phyloP scores from a whole-genome alignment of 1,139 yeast genomes.

The Kurtzmaniella quercitrusa region DNA sequence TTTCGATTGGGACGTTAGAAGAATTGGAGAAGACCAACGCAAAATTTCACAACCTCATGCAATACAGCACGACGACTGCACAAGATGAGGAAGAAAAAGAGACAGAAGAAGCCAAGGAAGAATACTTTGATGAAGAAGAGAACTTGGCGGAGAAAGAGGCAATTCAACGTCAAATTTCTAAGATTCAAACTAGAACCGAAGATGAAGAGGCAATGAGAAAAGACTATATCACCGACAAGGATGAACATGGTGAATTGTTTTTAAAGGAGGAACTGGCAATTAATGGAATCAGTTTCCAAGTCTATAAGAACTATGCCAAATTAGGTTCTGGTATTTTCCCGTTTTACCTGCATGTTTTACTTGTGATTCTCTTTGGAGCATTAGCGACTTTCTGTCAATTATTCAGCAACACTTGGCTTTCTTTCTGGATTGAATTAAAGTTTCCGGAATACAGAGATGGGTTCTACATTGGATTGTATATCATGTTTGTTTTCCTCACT shows the following conservation, averaged over 20 bases:
- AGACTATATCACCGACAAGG: constrained; percentile 9
- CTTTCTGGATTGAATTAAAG: constrained; percentile 71
- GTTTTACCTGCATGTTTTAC: constrained; percentile 17
- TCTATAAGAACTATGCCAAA: constrained; percentile 39
- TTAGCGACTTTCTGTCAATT: constrained; percentile 56
- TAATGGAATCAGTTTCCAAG: constrained; percentile 26
- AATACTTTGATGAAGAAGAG: constrained; percentile 8
- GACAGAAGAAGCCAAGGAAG: constrained; percentile 13
- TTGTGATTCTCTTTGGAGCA: constrained; percentile 35
- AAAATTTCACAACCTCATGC: constrained; percentile 28
- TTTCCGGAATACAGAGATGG: constrained; percentile 34
- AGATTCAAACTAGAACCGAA: constrained; percentile 8
- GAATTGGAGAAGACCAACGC: constrained; percentile 31
- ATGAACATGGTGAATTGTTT: constrained; percentile 21
- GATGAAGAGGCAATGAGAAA: constrained; percentile 18
- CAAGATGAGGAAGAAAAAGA: constrained; percentile 18
- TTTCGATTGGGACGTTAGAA: constrained; percentile 32
- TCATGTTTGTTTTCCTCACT: constrained; percentile 47
- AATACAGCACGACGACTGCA: constrained; percentile 22
- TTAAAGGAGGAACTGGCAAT: constrained; percentile 37
- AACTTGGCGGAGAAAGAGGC: constrained; percentile 15
- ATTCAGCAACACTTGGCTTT: constrained; percentile 77
- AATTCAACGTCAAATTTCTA: constrained; percentile 16
- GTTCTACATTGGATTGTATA: constrained; percentile 71
- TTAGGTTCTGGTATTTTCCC: constrained; percentile 53